A percentile compares a stretch with the other conserved stretches of the same genome.
phyloP scores from a whole-genome alignment of 805 yeast genomes.

The Isabelozyma heimii region DNA sequence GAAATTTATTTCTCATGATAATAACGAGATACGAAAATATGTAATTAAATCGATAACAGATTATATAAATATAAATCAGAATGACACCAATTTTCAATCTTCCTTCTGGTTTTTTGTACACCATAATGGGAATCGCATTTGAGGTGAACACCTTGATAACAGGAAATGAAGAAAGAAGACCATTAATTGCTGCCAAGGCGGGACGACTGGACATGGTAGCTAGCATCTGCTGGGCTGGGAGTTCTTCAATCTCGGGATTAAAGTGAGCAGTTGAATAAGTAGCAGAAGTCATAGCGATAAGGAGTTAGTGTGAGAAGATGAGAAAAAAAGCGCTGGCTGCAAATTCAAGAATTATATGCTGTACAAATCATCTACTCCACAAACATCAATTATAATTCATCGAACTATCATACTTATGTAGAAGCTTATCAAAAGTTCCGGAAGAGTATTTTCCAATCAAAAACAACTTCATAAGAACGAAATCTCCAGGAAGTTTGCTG shows the following conservation, averaged over 20 bases:
- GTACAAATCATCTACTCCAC: not conserved
- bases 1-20: no score
- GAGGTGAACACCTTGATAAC: constrained; percentile 56
- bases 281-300: not conserved
- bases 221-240: constrained; percentile 46
- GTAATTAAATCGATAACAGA: not conserved
- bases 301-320: not conserved
- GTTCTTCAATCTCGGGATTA: constrained; percentile 8
- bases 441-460: constrained; percentile 4
- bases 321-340: not conserved
- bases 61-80: no score
- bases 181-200: constrained; percentile 57
- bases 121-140: constrained; percentile 57
- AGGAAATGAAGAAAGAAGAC: constrained; percentile 58
- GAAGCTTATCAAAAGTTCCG: not conserved
- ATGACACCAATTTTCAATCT: not conserved
- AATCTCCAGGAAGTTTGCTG: not conserved
- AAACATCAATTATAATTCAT: not conserved
- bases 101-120: constrained; percentile 37
- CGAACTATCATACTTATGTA: not conserved
- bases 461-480: constrained; percentile 6
- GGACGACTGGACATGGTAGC: constrained; percentile 52
- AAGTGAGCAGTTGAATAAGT: not conserved
- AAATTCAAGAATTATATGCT: not conserved
- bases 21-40: not conserved